Percentiles rank a stretch among this genome's conserved stretches.
phyloP scores from a whole-genome alignment of 768 basidiomycete species.

The Boletus tylopilopsis region DNA sequence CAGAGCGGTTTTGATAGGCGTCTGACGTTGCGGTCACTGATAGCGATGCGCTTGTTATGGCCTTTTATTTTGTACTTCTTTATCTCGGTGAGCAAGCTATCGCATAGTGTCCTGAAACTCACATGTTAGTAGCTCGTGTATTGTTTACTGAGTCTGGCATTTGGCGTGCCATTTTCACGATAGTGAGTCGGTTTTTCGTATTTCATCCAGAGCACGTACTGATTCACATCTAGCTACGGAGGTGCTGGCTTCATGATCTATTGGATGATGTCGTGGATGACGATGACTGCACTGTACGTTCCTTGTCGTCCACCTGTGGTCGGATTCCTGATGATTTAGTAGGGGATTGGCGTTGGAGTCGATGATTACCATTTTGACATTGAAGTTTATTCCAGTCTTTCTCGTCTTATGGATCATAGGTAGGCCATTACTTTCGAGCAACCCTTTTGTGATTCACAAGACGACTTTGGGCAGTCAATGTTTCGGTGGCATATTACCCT shows the following conservation, averaged over 20 bases:
- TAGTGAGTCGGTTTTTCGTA: conserved; percentile 31
- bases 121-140: conserved; percentile 46
- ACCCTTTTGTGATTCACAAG: not conserved
- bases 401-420: conserved; percentile 63
- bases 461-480: conserved; percentile 41
- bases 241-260: conserved; percentile 58
- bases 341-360: conserved; percentile 64
- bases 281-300: conserved; percentile 55
- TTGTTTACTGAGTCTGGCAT: conserved; percentile 55
- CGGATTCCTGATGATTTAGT: not conserved
- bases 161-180: conserved; percentile 52
- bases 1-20: conserved; percentile 38
- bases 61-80: conserved; percentile 41
- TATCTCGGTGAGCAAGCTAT: conserved; percentile 32
- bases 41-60: conserved; percentile 38
- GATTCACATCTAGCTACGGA: conserved; percentile 36
- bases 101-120: not conserved
- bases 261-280: conserved; percentile 63
- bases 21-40: conserved; percentile 36
- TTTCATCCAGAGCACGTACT: not conserved
- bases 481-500: conserved; percentile 55
- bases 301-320: not conserved
- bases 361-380: conserved; percentile 52
- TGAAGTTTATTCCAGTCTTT: conserved; percentile 54
- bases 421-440: conserved; percentile 14